Evolutionary conservation across 805 yeast species (phyloP).

Genomic region (Candida sphagnicola): DNA sequence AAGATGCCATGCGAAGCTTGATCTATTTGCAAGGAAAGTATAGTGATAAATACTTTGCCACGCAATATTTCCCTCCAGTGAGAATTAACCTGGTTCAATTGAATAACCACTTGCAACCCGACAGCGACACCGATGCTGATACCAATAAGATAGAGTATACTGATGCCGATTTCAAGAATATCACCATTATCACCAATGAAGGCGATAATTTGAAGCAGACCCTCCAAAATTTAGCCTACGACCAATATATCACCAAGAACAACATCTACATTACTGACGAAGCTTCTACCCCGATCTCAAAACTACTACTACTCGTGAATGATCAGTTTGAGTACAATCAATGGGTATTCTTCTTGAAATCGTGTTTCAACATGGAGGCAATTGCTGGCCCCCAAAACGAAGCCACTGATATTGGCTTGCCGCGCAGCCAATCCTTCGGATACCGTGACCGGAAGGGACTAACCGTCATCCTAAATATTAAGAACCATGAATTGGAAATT

Average conservation of each 20-base stretch:
- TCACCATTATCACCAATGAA: neutral
- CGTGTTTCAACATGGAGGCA: conserved; percentile 4
- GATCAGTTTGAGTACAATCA: conserved; percentile 3
- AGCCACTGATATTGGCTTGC: conserved; percentile 2
- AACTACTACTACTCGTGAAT: neutral
- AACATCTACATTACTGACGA: neutral
- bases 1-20: conserved; percentile 13
- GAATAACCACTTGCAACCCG: neutral
- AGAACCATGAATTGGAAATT: neutral
- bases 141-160: neutral
- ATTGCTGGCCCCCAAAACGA: neutral
- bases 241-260: conserved; percentile 1
- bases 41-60: neutral
- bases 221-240: conserved; percentile 2
- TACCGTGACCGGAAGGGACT: neutral
- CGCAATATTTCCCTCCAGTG: conserved; percentile 1
- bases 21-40: conserved; percentile 9
- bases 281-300: neutral
- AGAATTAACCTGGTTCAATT: conserved; percentile 1
- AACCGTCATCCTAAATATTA: neutral
- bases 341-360: conserved; percentile 4
- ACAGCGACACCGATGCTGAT: neutral
- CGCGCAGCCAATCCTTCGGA: conserved; percentile 2
- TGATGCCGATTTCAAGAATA: neutral
- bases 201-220: neutral